Evolutionary conservation across 177 flowering plant species (phyloP).

Genomic region (Tripterygium wilfordii): DNA sequence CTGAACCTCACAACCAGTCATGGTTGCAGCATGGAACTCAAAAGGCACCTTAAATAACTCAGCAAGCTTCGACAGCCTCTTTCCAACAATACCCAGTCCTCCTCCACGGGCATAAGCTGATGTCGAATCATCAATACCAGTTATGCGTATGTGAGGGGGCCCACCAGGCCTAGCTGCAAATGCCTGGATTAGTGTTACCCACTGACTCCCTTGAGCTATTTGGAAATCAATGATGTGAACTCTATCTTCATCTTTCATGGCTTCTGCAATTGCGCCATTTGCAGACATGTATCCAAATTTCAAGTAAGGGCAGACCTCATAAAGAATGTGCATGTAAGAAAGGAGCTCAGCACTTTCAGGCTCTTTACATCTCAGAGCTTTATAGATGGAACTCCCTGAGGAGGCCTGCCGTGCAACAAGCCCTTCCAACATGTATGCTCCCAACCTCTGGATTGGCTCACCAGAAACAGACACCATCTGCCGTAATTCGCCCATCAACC

Average conservation of each 20-base stretch:
- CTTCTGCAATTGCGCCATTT: constrained; percentile 71
- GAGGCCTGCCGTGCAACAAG: constrained; percentile 44
- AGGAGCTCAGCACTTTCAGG: constrained; percentile 44
- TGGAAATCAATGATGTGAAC: too few species aligned
- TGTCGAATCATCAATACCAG: constrained; percentile 64
- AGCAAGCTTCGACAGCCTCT: constrained; percentile 45
- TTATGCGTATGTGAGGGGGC: constrained; percentile 58
- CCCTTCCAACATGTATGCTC: constrained; percentile 67
- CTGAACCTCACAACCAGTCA: constrained; percentile 37
- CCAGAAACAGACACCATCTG: constrained; percentile 60
- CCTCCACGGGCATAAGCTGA: constrained; percentile 64
- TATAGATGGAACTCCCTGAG: constrained; percentile 48
- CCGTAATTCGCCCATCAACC: constrained; percentile 45
- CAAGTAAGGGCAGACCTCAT: constrained; percentile 61
- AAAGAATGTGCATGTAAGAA: constrained; percentile 51
- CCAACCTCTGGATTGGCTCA: constrained; percentile 53
- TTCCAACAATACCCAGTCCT: constrained; percentile 35
- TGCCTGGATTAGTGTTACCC: constrained; percentile 56
- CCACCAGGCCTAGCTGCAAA: constrained; percentile 69
- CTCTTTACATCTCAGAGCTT: constrained; percentile 39
- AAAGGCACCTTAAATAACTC: constrained; percentile 45
- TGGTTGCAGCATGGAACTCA: constrained; percentile 45
- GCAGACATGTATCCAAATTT: constrained; percentile 71
- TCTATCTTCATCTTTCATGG: constrained; percentile 50
- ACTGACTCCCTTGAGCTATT: too few species aligned